Evolutionary conservation across 805 yeast genomes (phyloP).

Genomic region (Yarrowia bubula): DNA sequence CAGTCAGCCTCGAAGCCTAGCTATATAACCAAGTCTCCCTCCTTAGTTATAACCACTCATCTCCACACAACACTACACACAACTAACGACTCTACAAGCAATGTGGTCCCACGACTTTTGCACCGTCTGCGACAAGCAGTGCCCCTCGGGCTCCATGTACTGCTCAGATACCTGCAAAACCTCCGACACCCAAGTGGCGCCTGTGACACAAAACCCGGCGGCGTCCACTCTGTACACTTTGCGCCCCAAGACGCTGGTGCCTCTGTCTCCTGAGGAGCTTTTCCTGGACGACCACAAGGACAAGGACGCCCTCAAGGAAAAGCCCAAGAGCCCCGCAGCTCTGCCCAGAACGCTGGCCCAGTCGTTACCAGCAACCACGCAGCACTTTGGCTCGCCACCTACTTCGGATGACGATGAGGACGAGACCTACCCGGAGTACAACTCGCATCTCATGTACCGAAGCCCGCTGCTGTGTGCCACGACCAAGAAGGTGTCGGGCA

Average conservation of each 20-base stretch:
- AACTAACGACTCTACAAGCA: not conserved
- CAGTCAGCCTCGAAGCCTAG: conserved; percentile 1
- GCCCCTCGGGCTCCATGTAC: conserved; percentile 46
- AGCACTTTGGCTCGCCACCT: conserved; percentile 20
- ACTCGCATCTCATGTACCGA: conserved; percentile 27
- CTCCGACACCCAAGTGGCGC: not conserved
- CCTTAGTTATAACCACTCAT: not conserved
- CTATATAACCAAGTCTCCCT: conserved; percentile 1
- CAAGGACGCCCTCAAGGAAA: not conserved
- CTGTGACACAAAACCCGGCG: not conserved
- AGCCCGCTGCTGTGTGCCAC: conserved; percentile 10
- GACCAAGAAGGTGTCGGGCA: not conserved
- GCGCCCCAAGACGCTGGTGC: conserved; percentile 8
- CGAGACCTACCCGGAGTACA: conserved; percentile 22
- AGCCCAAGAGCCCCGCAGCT: not conserved
- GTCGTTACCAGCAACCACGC: conserved; percentile 15
- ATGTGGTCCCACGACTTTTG: conserved; percentile 55
- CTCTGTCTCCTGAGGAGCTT: conserved; percentile 20
- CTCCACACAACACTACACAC: not conserved
- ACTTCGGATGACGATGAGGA: conserved; percentile 16
- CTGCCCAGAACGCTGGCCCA: not conserved
- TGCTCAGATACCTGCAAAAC: conserved; percentile 48
- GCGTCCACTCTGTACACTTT: conserved; percentile 15
- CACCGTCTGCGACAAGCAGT: conserved; percentile 55
- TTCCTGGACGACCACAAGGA: conserved; percentile 12